Evolutionary conservation across 2,329 filamentous ascomycete genomes (phyloP).

Genomic region (Pseudogymnoascus sp.): DNA sequence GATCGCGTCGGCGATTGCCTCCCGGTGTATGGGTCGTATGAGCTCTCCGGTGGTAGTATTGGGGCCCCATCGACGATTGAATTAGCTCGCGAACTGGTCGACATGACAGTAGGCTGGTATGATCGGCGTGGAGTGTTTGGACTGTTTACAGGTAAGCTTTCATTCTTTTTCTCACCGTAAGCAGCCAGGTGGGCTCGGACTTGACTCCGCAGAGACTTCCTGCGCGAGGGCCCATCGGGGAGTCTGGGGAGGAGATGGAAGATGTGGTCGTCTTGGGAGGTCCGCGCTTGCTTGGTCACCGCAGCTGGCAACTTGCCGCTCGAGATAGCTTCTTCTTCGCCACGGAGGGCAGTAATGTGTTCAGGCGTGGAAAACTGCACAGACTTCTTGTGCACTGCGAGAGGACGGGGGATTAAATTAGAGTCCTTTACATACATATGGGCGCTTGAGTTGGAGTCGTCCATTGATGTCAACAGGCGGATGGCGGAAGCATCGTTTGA

Average conservation of each 20-base stretch:
- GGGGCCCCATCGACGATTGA: conserved; percentile 52
- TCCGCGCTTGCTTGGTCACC: conserved; percentile 33
- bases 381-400: conserved; percentile 23
- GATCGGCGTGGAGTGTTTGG: conserved; percentile 32
- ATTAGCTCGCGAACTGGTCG: conserved; percentile 39
- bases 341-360: conserved; percentile 31
- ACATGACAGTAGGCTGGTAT: conserved; percentile 41
- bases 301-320: conserved; percentile 23
- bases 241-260: conserved; percentile 40
- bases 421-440: conserved; percentile 43
- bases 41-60: conserved; percentile 56
- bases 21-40: conserved; percentile 51
- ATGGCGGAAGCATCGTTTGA: conserved; percentile 44
- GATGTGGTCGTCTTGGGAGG: conserved; percentile 24
- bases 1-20: conserved; percentile 48
- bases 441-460: conserved; percentile 38
- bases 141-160: conserved; percentile 22
- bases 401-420: conserved; percentile 20
- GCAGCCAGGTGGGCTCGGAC: conserved; percentile 23
- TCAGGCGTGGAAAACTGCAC: conserved; percentile 30
- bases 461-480: conserved; percentile 55
- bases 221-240: conserved; percentile 43
- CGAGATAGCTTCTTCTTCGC: conserved; percentile 33
- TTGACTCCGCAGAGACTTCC: conserved; percentile 28
- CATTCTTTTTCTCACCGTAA: conserved; percentile 17